A percentile compares a stretch with the other conserved stretches of the same genome.
Evolutionary conservation across 352 stramenopile species (phyloP).

Genomic region (Thalassiosira allenii): DNA sequence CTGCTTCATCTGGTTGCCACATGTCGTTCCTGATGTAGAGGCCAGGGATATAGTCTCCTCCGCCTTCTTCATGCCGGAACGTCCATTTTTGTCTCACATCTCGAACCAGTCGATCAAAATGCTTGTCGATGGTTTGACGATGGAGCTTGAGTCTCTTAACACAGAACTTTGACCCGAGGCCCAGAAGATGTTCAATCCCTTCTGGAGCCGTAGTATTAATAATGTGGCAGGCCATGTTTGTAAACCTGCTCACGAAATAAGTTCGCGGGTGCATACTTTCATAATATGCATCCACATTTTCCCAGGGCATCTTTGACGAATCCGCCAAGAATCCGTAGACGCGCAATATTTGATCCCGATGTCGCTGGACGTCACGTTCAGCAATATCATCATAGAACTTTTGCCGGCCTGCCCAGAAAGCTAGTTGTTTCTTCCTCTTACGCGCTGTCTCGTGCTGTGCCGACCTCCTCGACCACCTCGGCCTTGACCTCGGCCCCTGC

Average conservation of each 20-base stretch:
- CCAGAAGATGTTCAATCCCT: neutral
- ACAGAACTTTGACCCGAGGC: neutral
- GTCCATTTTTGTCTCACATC: neutral
- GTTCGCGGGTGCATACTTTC: neutral
- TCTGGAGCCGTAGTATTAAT: neutral
- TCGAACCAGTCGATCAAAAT: neutral
- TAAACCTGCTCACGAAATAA: neutral
- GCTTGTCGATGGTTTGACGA: too few species aligned
- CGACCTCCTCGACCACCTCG: neutral
- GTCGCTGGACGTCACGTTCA: neutral
- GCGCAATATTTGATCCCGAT: neutral
- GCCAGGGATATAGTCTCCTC: neutral
- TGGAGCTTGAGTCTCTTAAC: neutral
- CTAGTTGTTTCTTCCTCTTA: neutral
- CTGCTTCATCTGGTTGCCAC: too few species aligned
- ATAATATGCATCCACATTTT: neutral
- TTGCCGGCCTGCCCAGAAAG: neutral
- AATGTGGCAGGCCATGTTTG: neutral
- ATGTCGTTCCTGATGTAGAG: neutral
- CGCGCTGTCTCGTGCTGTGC: neutral
- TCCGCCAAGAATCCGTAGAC: neutral
- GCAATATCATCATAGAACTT: neutral
- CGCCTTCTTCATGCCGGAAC: neutral
- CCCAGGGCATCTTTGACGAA: neutral
- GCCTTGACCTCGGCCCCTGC: neutral